These are phyloP conservation scores for Salmacisia buchloeana DNA, from an alignment of 1,284 basidiomycete species.

Conservation along the genomic window DNA sequence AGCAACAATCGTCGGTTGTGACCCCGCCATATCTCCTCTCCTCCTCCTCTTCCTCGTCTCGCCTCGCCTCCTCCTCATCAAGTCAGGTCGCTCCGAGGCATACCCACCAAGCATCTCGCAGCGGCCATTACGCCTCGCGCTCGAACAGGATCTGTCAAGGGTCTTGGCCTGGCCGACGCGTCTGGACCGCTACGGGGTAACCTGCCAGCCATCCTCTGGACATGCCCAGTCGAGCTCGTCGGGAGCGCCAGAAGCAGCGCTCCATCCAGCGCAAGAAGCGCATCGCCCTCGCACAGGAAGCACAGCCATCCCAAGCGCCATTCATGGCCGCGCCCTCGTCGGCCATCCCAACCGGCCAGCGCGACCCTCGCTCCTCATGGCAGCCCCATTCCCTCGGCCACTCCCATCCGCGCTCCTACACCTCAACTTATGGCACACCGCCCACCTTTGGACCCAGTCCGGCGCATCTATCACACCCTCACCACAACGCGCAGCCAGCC, in stretches of 20 bases:
- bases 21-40: background rate
- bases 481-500: constrained; percentile 7
- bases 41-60: constrained; percentile 48
- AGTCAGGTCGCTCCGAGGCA: too few relatives aligned
- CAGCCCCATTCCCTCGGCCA: background rate
- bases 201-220: too few relatives aligned
- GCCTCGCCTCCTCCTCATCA: constrained; percentile 28
- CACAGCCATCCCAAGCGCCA: background rate
- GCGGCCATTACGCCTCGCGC: too few relatives aligned
- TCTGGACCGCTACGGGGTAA: too few relatives aligned
- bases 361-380: background rate
- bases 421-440: background rate
- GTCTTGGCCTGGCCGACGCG: too few relatives aligned
- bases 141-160: too few relatives aligned
- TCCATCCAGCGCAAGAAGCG: constrained; percentile 1
- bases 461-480: background rate
- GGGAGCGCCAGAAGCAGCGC: background rate
- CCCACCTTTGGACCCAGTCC: background rate
- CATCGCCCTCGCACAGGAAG: background rate
- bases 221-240: constrained; percentile 3
- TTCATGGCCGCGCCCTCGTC: background rate
- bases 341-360: background rate
- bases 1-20: too few relatives aligned
- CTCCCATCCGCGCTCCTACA: too few relatives aligned
- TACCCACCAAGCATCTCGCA: too few relatives aligned